Conservation (phyloP, 768 basidiomycete genomes). For the Naganishia onofrii region DNA sequence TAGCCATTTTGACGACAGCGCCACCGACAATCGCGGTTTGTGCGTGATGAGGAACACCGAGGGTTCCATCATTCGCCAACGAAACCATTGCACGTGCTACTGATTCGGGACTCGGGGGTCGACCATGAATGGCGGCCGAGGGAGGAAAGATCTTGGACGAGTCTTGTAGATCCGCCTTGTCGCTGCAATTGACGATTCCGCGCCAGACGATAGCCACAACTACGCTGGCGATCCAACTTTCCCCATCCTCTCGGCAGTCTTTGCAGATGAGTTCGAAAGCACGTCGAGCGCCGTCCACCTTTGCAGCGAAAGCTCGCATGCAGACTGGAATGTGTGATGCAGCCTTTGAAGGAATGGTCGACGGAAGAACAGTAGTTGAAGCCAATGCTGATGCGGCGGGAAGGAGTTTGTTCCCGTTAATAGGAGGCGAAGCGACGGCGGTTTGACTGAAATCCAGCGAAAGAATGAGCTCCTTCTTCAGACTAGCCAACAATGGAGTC, state of each 20-base stretch:
- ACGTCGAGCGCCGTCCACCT: conserved; percentile 45
- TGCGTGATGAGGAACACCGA: conserved; percentile 20
- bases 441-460: conserved; percentile 18
- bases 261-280: conserved; percentile 47
- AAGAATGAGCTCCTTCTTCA: conserved; percentile 37
- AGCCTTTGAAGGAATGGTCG: conserved; percentile 22
- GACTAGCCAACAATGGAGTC: conserved; percentile 44
- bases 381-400: not conserved
- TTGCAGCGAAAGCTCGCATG: conserved; percentile 48
- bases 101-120: conserved; percentile 45
- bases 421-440: conserved; percentile 10
- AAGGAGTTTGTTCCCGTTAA: conserved; percentile 14
- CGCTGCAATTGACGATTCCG: conserved; percentile 42
- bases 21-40: conserved; percentile 38
- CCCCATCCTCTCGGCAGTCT: conserved; percentile 49
- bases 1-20: conserved; percentile 43
- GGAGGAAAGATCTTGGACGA: conserved; percentile 7
- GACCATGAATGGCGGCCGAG: conserved; percentile 21
- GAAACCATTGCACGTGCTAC: conserved; percentile 43
- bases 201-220: conserved; percentile 52
- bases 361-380: not conserved
- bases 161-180: conserved; percentile 35
- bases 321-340: conserved; percentile 40
- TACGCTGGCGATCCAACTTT: conserved; percentile 50
- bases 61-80: conserved; percentile 39